Percentiles rank a stretch among this genome's conserved stretches.
Conservation (phyloP, 768 basidiomycete genomes). For the Agrocybe praecox region DNA sequence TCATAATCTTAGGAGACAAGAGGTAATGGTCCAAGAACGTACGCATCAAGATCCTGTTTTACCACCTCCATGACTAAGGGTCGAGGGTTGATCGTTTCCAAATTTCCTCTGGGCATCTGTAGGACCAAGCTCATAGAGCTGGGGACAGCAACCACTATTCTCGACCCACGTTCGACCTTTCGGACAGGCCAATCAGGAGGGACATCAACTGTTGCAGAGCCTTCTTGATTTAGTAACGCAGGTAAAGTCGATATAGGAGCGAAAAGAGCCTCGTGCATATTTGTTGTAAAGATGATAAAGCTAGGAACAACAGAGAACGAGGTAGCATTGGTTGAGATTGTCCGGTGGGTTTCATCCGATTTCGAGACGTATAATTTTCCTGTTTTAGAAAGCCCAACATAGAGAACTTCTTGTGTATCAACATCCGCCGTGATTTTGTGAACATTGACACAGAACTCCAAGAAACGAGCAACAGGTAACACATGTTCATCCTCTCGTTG, state of each 20-base stretch:
- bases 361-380: constrained; percentile 65
- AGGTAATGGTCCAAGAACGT: constrained; percentile 27
- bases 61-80: constrained; percentile 90
- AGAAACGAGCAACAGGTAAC: constrained; percentile 40
- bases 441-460: constrained; percentile 60
- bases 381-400: constrained; percentile 65
- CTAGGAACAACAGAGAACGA: constrained; percentile 76
- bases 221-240: constrained; percentile 25
- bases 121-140: constrained; percentile 88
- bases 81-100: constrained; percentile 94
- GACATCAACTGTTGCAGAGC: constrained; percentile 26
- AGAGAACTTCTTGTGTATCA: constrained; percentile 31
- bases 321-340: constrained; percentile 57
- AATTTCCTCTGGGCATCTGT: constrained; percentile 97
- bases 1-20: not conserved
- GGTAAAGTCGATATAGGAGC: constrained; percentile 49
- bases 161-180: constrained; percentile 85
- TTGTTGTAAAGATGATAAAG: constrained; percentile 85
- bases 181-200: constrained; percentile 62
- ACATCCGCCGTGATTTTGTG: constrained; percentile 25
- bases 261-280: constrained; percentile 79
- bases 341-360: constrained; percentile 25
- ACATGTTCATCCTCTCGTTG: constrained; percentile 18
- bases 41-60: constrained; percentile 74
- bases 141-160: constrained; percentile 87